These are phyloP conservation scores for Eucalyptus marginata DNA, from an alignment of 345 rosid species.

Conservation along the genomic window DNA sequence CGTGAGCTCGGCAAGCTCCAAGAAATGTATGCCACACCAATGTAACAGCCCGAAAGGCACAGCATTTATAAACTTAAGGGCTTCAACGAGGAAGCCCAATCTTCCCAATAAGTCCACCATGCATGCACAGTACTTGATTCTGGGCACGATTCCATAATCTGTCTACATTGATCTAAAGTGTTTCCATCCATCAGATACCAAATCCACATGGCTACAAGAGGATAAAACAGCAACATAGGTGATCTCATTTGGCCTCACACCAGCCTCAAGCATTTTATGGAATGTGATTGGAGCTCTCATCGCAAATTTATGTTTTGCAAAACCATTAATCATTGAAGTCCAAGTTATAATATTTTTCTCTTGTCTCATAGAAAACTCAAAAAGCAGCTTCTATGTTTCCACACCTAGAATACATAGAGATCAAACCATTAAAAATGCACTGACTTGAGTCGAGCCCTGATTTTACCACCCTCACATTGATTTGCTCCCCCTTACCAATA, in stretches of 20 bases:
- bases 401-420: neutral
- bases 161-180: neutral
- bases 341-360: neutral
- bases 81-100: constrained; percentile 35
- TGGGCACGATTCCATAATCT: constrained; percentile 45
- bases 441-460: neutral
- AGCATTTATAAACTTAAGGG: constrained; percentile 34
- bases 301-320: neutral
- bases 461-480: too few species aligned
- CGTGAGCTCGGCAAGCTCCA: constrained; percentile 55
- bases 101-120: constrained; percentile 43
- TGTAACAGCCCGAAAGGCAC: constrained; percentile 41
- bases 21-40: constrained; percentile 59
- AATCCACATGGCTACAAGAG: neutral
- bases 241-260: neutral
- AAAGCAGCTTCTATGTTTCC: neutral
- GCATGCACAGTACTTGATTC: constrained; percentile 65
- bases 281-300: too few species aligned
- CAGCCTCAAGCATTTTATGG: neutral
- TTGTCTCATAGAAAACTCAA: fast-evolving
- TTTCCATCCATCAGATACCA: too few species aligned
- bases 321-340: neutral
- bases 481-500: neutral
- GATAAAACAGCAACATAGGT: neutral
- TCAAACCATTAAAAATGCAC: neutral